Evolutionary conservation across 2,329 filamentous ascomycete species (phyloP).

Genomic region (Aspergillus aculeatus): DNA sequence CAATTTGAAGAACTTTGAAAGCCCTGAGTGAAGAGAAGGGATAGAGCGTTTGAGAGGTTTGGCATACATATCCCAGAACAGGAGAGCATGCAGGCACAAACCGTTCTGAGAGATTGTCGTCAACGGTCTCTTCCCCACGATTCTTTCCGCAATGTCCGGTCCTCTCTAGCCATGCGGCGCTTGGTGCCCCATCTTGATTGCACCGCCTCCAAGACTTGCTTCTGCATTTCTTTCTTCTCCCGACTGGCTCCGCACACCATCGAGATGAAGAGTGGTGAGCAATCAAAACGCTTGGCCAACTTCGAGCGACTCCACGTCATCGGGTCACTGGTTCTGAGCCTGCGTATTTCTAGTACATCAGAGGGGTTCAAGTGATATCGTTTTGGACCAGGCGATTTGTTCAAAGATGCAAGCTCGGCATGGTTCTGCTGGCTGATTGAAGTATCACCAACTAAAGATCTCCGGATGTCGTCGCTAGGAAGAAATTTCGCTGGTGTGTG

Average conservation of each 20-base stretch:
- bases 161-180: slow-evolving; percentile 61
- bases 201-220: slow-evolving; percentile 51
- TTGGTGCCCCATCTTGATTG: slow-evolving; percentile 61
- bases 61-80: background rate
- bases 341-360: slow-evolving; percentile 60
- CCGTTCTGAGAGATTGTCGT: slow-evolving; percentile 11
- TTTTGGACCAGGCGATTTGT: slow-evolving; percentile 54
- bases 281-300: slow-evolving; percentile 63
- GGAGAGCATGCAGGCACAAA: background rate
- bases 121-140: slow-evolving; percentile 60
- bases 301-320: slow-evolving; percentile 58
- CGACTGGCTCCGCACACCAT: slow-evolving; percentile 56
- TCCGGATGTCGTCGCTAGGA: slow-evolving; percentile 57
- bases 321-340: slow-evolving; percentile 55
- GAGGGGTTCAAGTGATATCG: slow-evolving; percentile 60
- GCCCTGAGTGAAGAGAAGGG: background rate
- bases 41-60: background rate
- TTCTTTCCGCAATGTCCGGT: slow-evolving; percentile 59
- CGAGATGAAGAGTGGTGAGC: slow-evolving; percentile 61
- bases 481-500: slow-evolving; percentile 66
- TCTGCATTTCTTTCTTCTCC: slow-evolving; percentile 50
- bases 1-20: background rate
- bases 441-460: slow-evolving; percentile 44
- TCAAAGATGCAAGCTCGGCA: slow-evolving; percentile 47
- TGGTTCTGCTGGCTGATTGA: slow-evolving; percentile 22